Evolutionary conservation across 2,329 filamentous ascomycete genomes (phyloP).

Genomic region (Epichloe gansuensis): DNA sequence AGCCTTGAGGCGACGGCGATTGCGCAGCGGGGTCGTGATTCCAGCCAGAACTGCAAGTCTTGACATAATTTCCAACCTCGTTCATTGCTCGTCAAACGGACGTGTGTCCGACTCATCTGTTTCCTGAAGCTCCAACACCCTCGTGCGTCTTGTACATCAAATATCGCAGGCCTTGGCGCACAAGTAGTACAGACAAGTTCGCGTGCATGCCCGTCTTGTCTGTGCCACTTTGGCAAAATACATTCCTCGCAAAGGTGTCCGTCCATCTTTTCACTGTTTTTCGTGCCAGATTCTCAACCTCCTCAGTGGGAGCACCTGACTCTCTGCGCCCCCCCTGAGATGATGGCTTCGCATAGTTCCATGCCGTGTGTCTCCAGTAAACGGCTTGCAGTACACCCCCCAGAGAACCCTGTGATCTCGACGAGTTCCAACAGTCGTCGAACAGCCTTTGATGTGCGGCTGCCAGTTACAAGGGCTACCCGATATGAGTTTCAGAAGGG

Average conservation of each 20-base stretch:
- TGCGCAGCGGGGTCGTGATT: slow-evolving; percentile 18
- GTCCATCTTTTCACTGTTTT: too few species aligned
- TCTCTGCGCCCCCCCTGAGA: slow-evolving; percentile 34
- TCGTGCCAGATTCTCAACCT: slow-evolving; percentile 17
- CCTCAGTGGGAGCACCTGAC: slow-evolving; percentile 33
- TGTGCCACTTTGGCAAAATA: slow-evolving; percentile 17
- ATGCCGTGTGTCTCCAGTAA: slow-evolving; percentile 47
- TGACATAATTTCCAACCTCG: slow-evolving; percentile 28
- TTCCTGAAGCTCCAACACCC: slow-evolving; percentile 26
- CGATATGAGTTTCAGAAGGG: slow-evolving; percentile 35
- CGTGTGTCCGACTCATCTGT: slow-evolving; percentile 26
- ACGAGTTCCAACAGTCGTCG: slow-evolving; percentile 36
- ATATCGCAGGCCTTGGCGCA: slow-evolving; percentile 36
- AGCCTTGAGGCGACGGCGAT: slow-evolving; percentile 14
- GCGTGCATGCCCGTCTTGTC: slow-evolving; percentile 35
- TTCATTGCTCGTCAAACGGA: slow-evolving; percentile 28
- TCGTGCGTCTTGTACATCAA: slow-evolving; percentile 22
- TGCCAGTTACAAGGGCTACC: slow-evolving; percentile 37
- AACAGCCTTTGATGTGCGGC: slow-evolving; percentile 43
- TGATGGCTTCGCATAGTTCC: slow-evolving; percentile 42
- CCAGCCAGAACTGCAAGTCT: slow-evolving; percentile 33
- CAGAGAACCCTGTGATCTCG: slow-evolving; percentile 32
- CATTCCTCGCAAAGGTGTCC: slow-evolving; percentile 13
- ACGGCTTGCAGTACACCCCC: slow-evolving; percentile 35
- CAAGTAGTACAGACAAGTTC: slow-evolving; percentile 40